Base-by-base conservation (phyloP, 1,284 basidiomycete genomes). In the Sutorius eximius region DNA sequence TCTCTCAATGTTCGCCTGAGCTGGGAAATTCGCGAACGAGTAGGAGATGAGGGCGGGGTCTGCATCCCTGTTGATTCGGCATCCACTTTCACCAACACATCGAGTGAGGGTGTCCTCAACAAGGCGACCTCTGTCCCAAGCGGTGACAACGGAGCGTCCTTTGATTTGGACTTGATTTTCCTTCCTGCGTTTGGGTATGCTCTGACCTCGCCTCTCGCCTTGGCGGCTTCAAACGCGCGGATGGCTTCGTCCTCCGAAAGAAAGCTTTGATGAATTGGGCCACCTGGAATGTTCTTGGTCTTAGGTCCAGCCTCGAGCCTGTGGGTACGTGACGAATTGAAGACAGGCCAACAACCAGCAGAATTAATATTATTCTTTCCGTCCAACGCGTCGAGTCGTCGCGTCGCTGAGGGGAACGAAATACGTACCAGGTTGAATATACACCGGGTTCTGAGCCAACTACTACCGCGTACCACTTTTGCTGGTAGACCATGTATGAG, bases 251-350 rank as follows among this genome's bases (percentile, higher is more conserved):
- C 71, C 53, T 71, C 59, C 3, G 75, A 73, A 5, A 49, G 22
- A 61, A 77, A 84, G 32, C 77, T 72, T 51, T 81, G 72, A 54
- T 73, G 62, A 3, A 77, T 60, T 0, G 78, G 58, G 16, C 75
- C 75, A 16, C 74, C 74, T 7, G 78, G 66, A 6, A 83, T 71
- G 4, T 71, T 68, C 49, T 54, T 66, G 11, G 77, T 76, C 36
- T 75, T 73, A 5, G 73, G 67, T 1, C 60, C 71, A 13, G 71
- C 75, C 60, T 82, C 76, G 9, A 73, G 58, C 82, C 82, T 83
- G 50, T 52, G 34, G 40, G 32, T 48, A 20, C 45, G 34, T 37
- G 24, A 41, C 37, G 42, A 46, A 48, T 46, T 27, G 7, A 12
- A 55, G 24, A 12, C 22, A 37, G 22, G 10, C 37, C 24, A 40